Conservation (phyloP, 139 green algal species). For the Dunaliella primolecta region DNA sequence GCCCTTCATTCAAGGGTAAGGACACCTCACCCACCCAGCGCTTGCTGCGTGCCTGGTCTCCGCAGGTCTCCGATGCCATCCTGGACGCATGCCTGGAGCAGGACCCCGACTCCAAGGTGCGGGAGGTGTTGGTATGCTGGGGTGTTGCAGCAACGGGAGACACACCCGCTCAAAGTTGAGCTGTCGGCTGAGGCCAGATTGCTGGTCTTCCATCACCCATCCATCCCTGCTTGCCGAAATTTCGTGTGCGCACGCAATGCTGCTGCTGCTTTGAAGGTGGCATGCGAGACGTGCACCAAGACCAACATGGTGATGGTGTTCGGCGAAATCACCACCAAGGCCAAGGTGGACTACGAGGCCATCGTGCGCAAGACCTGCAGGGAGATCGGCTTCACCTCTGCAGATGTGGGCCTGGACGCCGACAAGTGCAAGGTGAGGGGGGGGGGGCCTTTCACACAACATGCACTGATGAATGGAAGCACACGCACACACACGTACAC, state of each 20-base stretch:
- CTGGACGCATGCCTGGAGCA: conserved; percentile 96
- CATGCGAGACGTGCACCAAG: conserved; percentile 98
- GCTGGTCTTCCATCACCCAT: too few relatives aligned
- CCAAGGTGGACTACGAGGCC: conserved; percentile 99
- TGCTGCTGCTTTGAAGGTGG: conserved; percentile 73
- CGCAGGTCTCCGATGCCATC: conserved; percentile 95
- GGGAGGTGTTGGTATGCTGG: too few relatives aligned
- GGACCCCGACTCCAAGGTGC: conserved; percentile 92
- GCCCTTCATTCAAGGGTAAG: too few relatives aligned
- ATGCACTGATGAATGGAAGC: background rate
- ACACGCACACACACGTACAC: background rate
- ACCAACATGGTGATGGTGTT: conserved; percentile 99
- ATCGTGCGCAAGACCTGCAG: conserved; percentile 67
- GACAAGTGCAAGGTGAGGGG: conserved; percentile 93
- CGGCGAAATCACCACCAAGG: conserved; percentile 98
- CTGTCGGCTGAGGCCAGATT: too few relatives aligned
- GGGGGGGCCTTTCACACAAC: background rate
- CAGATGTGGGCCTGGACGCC: conserved; percentile 91
- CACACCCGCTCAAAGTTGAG: too few relatives aligned
- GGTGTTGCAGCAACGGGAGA: too few relatives aligned
- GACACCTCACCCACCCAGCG: background rate
- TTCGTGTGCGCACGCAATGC: background rate
- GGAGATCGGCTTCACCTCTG: conserved; percentile 93
- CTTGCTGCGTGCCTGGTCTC: too few relatives aligned
- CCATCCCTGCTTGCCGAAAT: background rate